Percentiles rank a stretch among this genome's conserved stretches.
These are phyloP conservation scores for Ceratobasidium sp. DNA, from an alignment of 1,284 basidiomycete species.

Conservation along the genomic window DNA sequence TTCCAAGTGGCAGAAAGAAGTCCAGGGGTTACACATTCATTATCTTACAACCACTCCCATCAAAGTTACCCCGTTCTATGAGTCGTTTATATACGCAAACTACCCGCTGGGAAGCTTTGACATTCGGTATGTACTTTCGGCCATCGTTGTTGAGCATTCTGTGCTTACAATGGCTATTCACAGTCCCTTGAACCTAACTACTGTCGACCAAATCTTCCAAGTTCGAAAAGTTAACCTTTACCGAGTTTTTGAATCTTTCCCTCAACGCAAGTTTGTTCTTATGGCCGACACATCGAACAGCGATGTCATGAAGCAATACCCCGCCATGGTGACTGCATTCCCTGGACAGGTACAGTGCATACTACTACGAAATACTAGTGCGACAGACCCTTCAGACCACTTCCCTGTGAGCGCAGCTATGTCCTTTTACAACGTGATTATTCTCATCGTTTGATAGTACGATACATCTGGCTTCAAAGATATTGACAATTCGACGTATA, in stretches of 20 bases:
- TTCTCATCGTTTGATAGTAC: constrained; percentile 29
- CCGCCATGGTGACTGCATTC: constrained; percentile 45
- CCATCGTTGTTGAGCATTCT: background rate
- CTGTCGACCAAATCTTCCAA: constrained; percentile 48
- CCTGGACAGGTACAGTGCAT: constrained; percentile 50
- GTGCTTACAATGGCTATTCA: background rate
- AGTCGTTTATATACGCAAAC: constrained; percentile 47
- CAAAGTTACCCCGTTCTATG: constrained; percentile 47
- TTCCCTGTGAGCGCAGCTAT: constrained; percentile 43
- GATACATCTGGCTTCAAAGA: constrained; percentile 49
- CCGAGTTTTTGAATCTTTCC: constrained; percentile 48
- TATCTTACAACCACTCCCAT: constrained; percentile 50
- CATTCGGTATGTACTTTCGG: constrained; percentile 29
- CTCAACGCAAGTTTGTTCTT: constrained; percentile 49
- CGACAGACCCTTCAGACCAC: constrained; percentile 47
- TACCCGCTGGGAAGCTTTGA: constrained; percentile 50
- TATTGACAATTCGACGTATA: constrained; percentile 47
- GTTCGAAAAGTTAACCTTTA: constrained; percentile 48
- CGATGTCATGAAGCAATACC: constrained; percentile 49
- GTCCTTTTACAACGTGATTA: background rate
- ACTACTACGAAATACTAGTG: constrained; percentile 49
- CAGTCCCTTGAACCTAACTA: constrained; percentile 49
- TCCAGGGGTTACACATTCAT: constrained; percentile 48
- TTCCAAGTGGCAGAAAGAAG: constrained; percentile 43
- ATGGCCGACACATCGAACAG: constrained; percentile 48